Evolutionary conservation across 306 rosid genomes (phyloP), one percentile per base, ranked within the genome.

Genomic region (Ammopiptanthus mongolicus): DNA sequence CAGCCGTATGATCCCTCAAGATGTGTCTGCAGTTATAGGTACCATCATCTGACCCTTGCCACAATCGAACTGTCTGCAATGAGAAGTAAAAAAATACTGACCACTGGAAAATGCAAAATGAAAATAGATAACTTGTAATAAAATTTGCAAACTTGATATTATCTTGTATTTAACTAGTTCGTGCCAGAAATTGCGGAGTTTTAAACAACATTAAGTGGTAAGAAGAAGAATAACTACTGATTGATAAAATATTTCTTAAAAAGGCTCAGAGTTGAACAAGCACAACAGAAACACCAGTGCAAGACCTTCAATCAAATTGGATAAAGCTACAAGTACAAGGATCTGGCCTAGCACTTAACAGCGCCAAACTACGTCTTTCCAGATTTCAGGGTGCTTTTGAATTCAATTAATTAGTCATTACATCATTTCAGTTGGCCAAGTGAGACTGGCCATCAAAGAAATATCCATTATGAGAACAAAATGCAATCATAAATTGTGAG

Each of bases 11-110:
- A 83, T 96, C 99, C 79, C 77, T 89, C 78, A 96, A 76, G 70
- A 88, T 71, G 65, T 96, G 98, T 21, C 79, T 82, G 80, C 99
- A 92, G 82, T 72, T 84, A 56, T 92, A 96, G 84, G 68, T 81
- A 65, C 97, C 98, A 75, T 88, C 96, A 74, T 90, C 90, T 66
- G 97, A 84, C 28, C 78, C 86, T 89, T 92, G 94, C 99, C 99
- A 96, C 69, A 90, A 62, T 19, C 99, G 98, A 52, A 96, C 98
- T 8, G 99, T 90, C 99, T 96, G 88, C 81, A 84, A 75, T 46
- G 62, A 44, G 13, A 73, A 77, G 47, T 47, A 33, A 39, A 37
- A 37, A 78, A 34, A 48, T 19, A 42, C 28, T 53, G 50, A 82
- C 41, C 14, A 46, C 41, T 18, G 22, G 41, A 68, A 44, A 18